A percentile compares a stretch with the other conserved stretches of the same genome.
Evolutionary conservation across 495 filamentous ascomycete genomes (phyloP).

Genomic region (Lophium mytilinum): DNA sequence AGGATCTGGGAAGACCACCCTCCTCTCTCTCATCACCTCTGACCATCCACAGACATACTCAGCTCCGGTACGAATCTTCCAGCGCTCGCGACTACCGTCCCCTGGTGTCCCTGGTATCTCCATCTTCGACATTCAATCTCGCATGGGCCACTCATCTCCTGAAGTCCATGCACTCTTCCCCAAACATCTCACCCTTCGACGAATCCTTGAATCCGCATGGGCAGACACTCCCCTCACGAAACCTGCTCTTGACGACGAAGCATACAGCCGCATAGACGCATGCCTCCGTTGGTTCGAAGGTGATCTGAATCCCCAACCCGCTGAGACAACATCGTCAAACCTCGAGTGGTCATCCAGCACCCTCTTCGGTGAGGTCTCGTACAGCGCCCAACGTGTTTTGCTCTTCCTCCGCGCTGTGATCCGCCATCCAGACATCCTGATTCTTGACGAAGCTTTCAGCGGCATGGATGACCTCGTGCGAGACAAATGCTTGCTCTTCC

Average conservation of each 20-base stretch:
- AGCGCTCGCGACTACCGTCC: slow-evolving; percentile 67
- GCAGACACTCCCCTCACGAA: slow-evolving; percentile 73
- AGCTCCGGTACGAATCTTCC: slow-evolving; percentile 76
- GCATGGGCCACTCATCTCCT: slow-evolving; percentile 85
- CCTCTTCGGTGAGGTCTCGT: slow-evolving; percentile 64
- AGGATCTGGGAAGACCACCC: slow-evolving; percentile 80
- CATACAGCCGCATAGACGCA: slow-evolving; percentile 51
- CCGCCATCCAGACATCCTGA: slow-evolving; percentile 75
- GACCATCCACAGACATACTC: slow-evolving; percentile 95
- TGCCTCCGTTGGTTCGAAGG: slow-evolving; percentile 63
- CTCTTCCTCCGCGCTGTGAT: slow-evolving; percentile 81
- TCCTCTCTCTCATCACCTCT: slow-evolving; percentile 84
- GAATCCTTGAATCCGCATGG: slow-evolving; percentile 75
- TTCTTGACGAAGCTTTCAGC: slow-evolving; percentile 88
- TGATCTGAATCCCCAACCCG: slow-evolving; percentile 53
- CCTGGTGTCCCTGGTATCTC: slow-evolving; percentile 67
- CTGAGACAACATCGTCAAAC: not conserved
- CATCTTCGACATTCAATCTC: slow-evolving; percentile 82
- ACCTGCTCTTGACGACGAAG: slow-evolving; percentile 51
- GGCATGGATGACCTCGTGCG: slow-evolving; percentile 78
- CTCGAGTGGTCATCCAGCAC: slow-evolving; percentile 62
- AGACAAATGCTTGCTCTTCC: slow-evolving; percentile 73
- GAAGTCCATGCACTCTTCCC: slow-evolving; percentile 94
- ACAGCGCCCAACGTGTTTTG: slow-evolving; percentile 71
- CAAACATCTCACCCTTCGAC: slow-evolving; percentile 61